Percentiles rank a stretch among this genome's conserved stretches.
Conservation (phyloP, 768 basidiomycete genomes). For the Leccinum pellstonianum region DNA sequence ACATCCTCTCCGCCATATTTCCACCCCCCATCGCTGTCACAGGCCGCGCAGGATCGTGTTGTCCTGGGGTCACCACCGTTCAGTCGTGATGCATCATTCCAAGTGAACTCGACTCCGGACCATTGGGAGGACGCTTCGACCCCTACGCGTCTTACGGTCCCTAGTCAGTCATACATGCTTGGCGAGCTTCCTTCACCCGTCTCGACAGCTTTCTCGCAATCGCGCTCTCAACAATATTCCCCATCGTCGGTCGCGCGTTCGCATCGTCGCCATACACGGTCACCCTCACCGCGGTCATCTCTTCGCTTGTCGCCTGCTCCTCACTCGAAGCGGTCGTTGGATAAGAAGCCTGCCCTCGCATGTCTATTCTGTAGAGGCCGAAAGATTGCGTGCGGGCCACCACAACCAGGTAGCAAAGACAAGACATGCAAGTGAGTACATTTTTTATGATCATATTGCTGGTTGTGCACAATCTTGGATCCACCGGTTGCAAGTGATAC, state of each 20-base stretch:
- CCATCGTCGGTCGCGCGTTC: slow-evolving; percentile 19
- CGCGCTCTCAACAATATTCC: slow-evolving; percentile 13
- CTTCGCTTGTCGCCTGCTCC: slow-evolving; percentile 24
- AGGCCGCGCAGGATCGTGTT: slow-evolving; percentile 14
- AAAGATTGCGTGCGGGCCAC: slow-evolving; percentile 69
- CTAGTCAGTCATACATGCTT: slow-evolving; percentile 23
- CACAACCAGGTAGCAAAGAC: slow-evolving; percentile 49
- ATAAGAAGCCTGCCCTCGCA: slow-evolving; percentile 61
- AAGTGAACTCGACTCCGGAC: slow-evolving; percentile 10
- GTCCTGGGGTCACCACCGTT: slow-evolving; percentile 16
- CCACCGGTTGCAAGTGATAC: slow-evolving; percentile 15
- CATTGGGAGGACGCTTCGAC: slow-evolving; percentile 23
- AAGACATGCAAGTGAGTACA: slow-evolving; percentile 64
- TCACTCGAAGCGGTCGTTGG: slow-evolving; percentile 26
- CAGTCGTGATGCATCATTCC: slow-evolving; percentile 10
- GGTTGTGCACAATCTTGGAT: slow-evolving; percentile 6
- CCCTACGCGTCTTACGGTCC: slow-evolving; percentile 6
- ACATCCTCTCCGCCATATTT: slow-evolving; percentile 25
- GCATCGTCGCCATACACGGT: slow-evolving; percentile 24
- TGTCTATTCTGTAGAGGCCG: slow-evolving; percentile 66
- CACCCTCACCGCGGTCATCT: slow-evolving; percentile 27
- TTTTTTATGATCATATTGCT: slow-evolving; percentile 5
- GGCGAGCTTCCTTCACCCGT: slow-evolving; percentile 12
- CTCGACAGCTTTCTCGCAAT: slow-evolving; percentile 8
- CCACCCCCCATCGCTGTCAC: slow-evolving; percentile 7